Percentiles rank a stretch among this genome's conserved stretches.
phyloP scores from a whole-genome alignment of 805 yeast species.

The Alloascoidea africana region DNA sequence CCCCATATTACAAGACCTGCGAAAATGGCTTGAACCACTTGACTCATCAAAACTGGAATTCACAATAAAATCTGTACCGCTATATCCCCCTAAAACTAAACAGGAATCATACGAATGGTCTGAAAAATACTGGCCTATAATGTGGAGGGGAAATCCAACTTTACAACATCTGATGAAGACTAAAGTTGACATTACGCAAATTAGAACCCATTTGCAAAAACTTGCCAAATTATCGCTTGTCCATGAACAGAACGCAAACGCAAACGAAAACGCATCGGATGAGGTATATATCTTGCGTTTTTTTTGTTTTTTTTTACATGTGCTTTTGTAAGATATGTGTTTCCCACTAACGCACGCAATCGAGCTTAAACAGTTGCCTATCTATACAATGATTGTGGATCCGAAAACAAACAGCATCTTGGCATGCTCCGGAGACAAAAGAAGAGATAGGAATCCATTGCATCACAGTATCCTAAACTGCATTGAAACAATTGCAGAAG shows the following conservation, averaged over 20 bases:
- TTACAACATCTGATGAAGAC: constrained; percentile 47
- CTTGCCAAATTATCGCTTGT: constrained; percentile 14
- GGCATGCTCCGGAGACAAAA: constrained; percentile 23
- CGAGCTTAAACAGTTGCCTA: constrained; percentile 20
- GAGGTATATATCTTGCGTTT: constrained; percentile 3
- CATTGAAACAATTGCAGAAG: constrained; percentile 44
- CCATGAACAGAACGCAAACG: too few species aligned
- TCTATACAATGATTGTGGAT: constrained; percentile 50
- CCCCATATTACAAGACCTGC: constrained; percentile 13
- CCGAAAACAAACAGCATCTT: constrained; percentile 28
- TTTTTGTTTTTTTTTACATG: not conserved
- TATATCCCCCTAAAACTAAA: constrained; percentile 51
- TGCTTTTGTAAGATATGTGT: too few species aligned
- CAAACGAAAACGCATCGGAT: too few species aligned
- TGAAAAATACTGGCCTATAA: constrained; percentile 61
- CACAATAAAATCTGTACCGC: constrained; percentile 30
- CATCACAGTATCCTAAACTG: constrained; percentile 68
- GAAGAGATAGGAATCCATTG: constrained; percentile 32
- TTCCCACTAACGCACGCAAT: too few species aligned
- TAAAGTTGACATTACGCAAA: constrained; percentile 29
- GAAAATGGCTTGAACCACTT: constrained; percentile 11
- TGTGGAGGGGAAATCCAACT: constrained; percentile 89
- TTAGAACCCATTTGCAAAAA: constrained; percentile 17
- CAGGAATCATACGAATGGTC: constrained; percentile 60
- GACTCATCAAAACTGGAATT: constrained; percentile 6